These are phyloP conservation scores for Coemansia asiatica DNA, from an alignment of 192 early-diverging fungal genomes.

Conservation along the genomic window DNA sequence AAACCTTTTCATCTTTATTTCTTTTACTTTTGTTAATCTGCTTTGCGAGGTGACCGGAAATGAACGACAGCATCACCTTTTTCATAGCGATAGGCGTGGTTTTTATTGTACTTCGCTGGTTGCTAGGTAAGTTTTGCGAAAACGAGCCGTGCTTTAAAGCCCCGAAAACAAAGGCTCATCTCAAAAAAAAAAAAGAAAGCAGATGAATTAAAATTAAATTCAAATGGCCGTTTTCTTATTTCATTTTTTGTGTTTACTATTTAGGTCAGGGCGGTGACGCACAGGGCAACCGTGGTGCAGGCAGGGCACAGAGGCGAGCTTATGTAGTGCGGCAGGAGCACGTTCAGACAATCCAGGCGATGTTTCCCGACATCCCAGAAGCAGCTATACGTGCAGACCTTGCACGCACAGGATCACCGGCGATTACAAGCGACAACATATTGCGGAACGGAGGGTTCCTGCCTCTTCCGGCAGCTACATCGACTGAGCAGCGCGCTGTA, in stretches of 20 bases:
- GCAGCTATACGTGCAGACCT: constrained; percentile 74
- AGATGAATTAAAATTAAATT: background rate
- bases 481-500: constrained; percentile 25
- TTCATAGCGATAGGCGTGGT: constrained; percentile 45
- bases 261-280: constrained; percentile 46
- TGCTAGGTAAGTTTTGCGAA: constrained; percentile 28
- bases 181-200: background rate
- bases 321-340: constrained; percentile 46
- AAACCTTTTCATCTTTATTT: background rate
- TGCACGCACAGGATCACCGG: constrained; percentile 78
- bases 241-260: background rate
- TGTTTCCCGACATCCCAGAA: constrained; percentile 82
- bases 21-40: background rate
- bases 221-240: background rate
- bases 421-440: constrained; percentile 79
- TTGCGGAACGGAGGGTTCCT: constrained; percentile 60
- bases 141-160: background rate
- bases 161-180: background rate
- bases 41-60: background rate
- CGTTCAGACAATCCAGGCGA: constrained; percentile 70
- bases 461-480: constrained; percentile 34
- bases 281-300: constrained; percentile 12
- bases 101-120: constrained; percentile 50
- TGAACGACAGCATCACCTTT: constrained; percentile 49
- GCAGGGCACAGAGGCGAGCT: constrained; percentile 25